Evolutionary conservation across 2,329 filamentous ascomycete genomes (phyloP), one percentile per base, ranked within the genome.

Genomic region (Fusarium mexicanum): DNA sequence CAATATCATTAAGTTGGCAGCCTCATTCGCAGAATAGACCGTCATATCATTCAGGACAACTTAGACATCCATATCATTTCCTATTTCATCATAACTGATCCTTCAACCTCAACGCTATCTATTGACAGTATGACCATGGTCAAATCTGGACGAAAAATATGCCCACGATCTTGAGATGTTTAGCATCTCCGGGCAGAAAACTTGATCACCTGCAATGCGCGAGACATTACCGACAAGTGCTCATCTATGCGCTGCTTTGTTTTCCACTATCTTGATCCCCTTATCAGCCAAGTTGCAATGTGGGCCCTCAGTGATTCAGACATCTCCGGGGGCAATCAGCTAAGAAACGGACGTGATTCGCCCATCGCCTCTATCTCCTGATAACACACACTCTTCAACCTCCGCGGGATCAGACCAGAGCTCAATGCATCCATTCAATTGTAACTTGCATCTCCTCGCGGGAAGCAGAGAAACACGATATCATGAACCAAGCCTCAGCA

Each of bases 371-470:
- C 37, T 55, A 61, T 73, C 62, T 59, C 67, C 74, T 75, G 75
- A 73, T 69, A 77, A 71, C 68, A 60, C 53, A 47, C 26, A 67
- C 54, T 40, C 43, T 50, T 61, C 63, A 66, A 75, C 76, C 76
- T 78, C 77, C 77, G 77, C 77, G 77, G 51, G 77, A 78, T 70
- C 61, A 70, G 64, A 48, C 53, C 48, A 53, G 61, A 67, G 53
- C 48, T 51, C 43, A 48, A 41, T 55, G 67, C 64, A 72, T 63
- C 72, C 77, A 77, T 75, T 63, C 55, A 54, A 18, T 61, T 59
- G 75, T 62, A 74, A 76, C 53, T 74, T 78, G 74, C 73, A 81
- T 81, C 79, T 81, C 79, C 79, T 80, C 77, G 76, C 77, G 71
- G 41, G 33, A 54, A 48, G 71, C n/a, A 63, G 44, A 69, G 44